These are phyloP conservation scores for Babesia gibsoni DNA, from an alignment of 169 alveolate species.

Conservation along the genomic window DNA sequence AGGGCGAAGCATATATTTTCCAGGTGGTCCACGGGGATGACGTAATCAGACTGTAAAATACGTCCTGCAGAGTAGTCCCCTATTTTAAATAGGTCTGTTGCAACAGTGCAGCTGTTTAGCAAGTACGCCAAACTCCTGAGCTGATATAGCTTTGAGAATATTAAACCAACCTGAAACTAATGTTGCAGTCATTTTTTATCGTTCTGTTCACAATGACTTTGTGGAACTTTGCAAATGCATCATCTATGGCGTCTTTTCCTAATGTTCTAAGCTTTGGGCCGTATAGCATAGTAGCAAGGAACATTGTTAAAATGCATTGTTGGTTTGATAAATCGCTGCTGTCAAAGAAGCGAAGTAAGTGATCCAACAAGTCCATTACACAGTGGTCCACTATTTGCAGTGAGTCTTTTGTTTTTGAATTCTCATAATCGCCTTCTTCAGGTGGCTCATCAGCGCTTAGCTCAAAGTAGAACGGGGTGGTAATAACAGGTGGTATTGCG, in stretches of 20 bases:
- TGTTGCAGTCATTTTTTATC: not conserved
- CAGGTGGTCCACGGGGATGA: slow-evolving; percentile 37
- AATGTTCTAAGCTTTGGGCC: slow-evolving; percentile 38
- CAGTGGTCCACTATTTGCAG: not conserved
- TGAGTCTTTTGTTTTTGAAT: not conserved
- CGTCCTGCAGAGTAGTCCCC: slow-evolving; percentile 23
- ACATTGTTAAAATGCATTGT: slow-evolving; percentile 42
- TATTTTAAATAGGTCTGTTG: not conserved
- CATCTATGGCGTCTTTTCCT: not conserved
- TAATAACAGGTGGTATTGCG: slow-evolving; percentile 14
- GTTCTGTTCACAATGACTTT: not conserved
- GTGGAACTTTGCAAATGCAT: slow-evolving; percentile 5
- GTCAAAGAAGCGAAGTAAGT: not conserved
- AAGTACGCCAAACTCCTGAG: slow-evolving; percentile 27
- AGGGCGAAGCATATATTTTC: slow-evolving; percentile 53
- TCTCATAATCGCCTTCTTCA: not conserved
- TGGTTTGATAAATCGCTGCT: slow-evolving; percentile 1
- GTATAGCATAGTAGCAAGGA: slow-evolving; percentile 38
- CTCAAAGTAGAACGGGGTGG: slow-evolving; percentile 35
- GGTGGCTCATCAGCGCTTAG: not conserved
- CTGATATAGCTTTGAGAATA: not conserved
- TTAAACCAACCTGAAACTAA: slow-evolving; percentile 45
- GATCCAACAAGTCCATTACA: slow-evolving; percentile 31
- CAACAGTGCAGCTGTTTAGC: slow-evolving; percentile 4
- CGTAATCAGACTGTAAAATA: slow-evolving; percentile 4